phyloP scores from a whole-genome alignment of 305 asterid species.

The Lippia alba region DNA sequence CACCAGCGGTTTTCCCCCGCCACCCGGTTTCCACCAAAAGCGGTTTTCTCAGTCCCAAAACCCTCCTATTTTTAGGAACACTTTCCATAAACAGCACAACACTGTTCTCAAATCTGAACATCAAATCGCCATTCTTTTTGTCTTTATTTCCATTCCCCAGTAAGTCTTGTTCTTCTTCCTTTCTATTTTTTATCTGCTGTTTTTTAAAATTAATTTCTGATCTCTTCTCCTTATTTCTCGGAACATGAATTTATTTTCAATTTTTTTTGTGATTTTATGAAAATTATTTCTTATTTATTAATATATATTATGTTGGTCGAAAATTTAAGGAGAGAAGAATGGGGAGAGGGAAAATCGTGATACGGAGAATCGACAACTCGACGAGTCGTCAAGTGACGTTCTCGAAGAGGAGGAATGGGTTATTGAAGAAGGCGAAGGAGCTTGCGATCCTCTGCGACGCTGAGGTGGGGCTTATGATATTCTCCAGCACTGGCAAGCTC shows the following conservation, averaged over 20 bases:
- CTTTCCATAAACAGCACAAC: conserved; percentile 33
- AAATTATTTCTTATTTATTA: neutral
- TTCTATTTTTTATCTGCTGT: neutral
- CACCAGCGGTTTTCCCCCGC: conserved; percentile 19
- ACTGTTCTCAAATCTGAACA: neutral
- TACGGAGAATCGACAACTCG: conserved; percentile 48
- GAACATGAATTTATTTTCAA: neutral
- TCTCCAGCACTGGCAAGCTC: conserved; percentile 52
- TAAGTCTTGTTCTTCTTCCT: conserved; percentile 4
- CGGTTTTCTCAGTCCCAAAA: neutral
- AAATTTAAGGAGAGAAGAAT: conserved; percentile 6
- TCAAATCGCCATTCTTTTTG: neutral
- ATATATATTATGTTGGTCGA: neutral
- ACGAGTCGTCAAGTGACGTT: conserved; percentile 54
- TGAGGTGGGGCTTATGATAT: conserved; percentile 45
- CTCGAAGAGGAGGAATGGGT: conserved; percentile 47
- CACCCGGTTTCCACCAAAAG: conserved; percentile 1
- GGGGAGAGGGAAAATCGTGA: conserved; percentile 54
- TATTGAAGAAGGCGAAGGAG: conserved; percentile 53
- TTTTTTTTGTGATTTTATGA: conserved; percentile 1
- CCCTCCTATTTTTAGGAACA: conserved; percentile 11
- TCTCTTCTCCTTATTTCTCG: neutral
- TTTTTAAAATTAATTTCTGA: neutral
- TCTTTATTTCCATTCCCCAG: conserved; percentile 16
- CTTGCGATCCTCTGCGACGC: conserved; percentile 50